Evolutionary conservation across 495 filamentous ascomycete species (phyloP).

Genomic region (Bacidia gigantensis): DNA sequence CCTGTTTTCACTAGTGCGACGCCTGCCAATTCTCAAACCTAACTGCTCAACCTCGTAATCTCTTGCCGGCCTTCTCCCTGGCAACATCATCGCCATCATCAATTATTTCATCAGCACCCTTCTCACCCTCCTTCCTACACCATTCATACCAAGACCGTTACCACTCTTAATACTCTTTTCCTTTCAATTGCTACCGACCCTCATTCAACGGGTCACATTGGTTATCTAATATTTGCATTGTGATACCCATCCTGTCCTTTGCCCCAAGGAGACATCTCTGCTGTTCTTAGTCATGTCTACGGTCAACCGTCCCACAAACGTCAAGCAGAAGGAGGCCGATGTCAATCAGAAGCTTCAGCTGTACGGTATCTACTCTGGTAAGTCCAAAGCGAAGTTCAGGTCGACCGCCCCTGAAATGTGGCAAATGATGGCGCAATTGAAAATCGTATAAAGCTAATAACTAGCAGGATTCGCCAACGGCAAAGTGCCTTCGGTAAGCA

Average conservation of each 20-base stretch:
- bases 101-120: background rate
- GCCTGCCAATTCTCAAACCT: background rate
- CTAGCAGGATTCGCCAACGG: constrained; percentile 65
- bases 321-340: constrained; percentile 49
- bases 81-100: background rate
- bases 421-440: background rate
- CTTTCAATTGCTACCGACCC: background rate
- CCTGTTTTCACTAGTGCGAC: background rate
- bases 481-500: constrained; percentile 79
- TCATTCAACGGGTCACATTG: no score
- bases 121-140: background rate
- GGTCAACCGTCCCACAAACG: constrained; percentile 14
- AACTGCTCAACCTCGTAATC: background rate
- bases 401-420: background rate
- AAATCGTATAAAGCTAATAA: background rate
- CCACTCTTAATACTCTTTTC: background rate
- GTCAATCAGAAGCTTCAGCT: constrained; percentile 91
- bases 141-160: no score
- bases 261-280: background rate
- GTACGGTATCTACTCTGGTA: constrained; percentile 78
- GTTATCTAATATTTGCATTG: background rate
- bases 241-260: constrained; percentile 6
- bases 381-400: constrained; percentile 17
- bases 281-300: background rate
- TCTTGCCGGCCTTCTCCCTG: background rate